Evolutionary conservation across 768 basidiomycete species (phyloP).

Genomic region (Panaeolus papilionaceus): DNA sequence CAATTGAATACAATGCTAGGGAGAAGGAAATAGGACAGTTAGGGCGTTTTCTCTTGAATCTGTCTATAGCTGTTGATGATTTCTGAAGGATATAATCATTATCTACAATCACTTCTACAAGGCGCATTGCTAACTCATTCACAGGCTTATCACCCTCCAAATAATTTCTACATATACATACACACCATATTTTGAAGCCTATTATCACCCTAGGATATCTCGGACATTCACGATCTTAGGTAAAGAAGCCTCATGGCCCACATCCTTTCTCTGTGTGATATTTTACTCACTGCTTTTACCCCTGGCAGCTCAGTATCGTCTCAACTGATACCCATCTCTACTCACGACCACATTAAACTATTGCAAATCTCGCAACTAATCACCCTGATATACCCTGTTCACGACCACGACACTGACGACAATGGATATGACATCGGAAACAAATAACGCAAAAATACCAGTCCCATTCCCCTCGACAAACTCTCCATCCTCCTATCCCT

Average conservation of each 20-base stretch:
- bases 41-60: neutral
- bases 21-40: neutral
- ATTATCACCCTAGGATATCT: neutral
- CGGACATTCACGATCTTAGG: neutral
- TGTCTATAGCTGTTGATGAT: too few species aligned
- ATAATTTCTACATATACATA: neutral
- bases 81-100: too few species aligned
- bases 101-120: too few species aligned
- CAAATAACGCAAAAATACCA: neutral
- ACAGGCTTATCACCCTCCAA: conserved; percentile 10
- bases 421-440: conserved; percentile 3
- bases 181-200: neutral
- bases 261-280: neutral
- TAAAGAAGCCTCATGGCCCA: neutral
- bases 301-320: neutral
- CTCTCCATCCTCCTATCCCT: neutral
- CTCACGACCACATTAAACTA: conserved; percentile 12
- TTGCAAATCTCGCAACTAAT: neutral
- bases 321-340: conserved; percentile 7
- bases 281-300: neutral
- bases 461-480: neutral
- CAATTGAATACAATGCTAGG: too few species aligned
- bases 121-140: neutral
- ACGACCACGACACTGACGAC: conserved; percentile 13
- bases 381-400: conserved; percentile 7